Conservation (phyloP, 164 flowering plant species). For the Kalanchoe fedtschenkoi region DNA sequence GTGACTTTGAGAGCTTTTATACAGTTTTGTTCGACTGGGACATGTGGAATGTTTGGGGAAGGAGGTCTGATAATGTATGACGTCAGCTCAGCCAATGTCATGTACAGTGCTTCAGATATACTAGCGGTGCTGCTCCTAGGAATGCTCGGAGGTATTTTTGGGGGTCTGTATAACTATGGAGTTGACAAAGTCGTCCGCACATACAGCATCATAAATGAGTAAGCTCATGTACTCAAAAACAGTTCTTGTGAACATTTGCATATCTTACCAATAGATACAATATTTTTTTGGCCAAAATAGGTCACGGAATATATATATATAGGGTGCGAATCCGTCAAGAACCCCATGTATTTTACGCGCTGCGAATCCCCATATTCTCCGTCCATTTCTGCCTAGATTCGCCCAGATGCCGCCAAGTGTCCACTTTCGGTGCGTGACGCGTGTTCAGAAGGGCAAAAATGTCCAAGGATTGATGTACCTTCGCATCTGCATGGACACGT, state of each 20-base stretch:
- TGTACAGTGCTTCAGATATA: slow-evolving; percentile 44
- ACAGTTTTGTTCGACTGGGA: slow-evolving; percentile 54
- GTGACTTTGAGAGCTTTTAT: slow-evolving; percentile 61
- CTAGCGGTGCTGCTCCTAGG: slow-evolving; percentile 61
- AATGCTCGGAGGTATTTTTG: slow-evolving; percentile 72
- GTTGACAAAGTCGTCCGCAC: slow-evolving; percentile 74
- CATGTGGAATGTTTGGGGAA: slow-evolving; percentile 85
- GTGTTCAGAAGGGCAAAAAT: too few relatives aligned
- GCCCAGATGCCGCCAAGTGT: too few relatives aligned
- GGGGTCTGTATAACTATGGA: slow-evolving; percentile 77
- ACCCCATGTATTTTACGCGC: too few relatives aligned
- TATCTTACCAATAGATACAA: not conserved
- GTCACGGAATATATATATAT: too few relatives aligned
- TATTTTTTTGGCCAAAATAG: not conserved
- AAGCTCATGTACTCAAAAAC: slow-evolving; percentile 11
- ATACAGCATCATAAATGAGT: slow-evolving; percentile 80
- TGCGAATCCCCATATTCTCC: too few relatives aligned
- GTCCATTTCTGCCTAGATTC: too few relatives aligned
- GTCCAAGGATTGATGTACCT: too few relatives aligned
- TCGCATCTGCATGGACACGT: too few relatives aligned
- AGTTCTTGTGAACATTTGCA: not conserved
- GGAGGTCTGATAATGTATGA: slow-evolving; percentile 95
- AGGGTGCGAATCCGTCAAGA: too few relatives aligned
- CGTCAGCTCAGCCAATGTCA: slow-evolving; percentile 35
- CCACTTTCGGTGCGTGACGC: too few relatives aligned